These are phyloP conservation scores for Russula griseocarnosa DNA, from an alignment of 768 basidiomycete genomes.

Conservation along the genomic window DNA sequence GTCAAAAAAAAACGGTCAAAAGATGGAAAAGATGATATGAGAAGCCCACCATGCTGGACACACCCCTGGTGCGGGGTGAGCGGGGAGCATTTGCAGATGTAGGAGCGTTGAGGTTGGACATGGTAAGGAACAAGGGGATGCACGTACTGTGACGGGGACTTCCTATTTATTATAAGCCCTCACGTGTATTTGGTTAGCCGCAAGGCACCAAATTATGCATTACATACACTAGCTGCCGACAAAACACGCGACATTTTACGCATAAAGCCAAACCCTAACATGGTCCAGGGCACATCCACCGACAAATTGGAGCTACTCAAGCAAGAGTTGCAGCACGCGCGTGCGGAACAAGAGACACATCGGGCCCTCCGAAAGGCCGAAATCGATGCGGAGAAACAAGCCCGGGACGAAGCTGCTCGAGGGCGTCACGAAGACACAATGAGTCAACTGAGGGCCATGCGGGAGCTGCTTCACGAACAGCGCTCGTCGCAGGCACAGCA, in stretches of 20 bases:
- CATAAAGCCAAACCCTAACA: conserved; percentile 8
- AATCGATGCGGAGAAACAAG: conserved; percentile 5
- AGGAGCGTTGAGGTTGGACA: conserved; percentile 20
- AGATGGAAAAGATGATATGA: neutral
- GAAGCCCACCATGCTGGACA: conserved; percentile 27
- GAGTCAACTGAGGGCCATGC: conserved; percentile 21
- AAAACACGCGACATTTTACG: conserved; percentile 1
- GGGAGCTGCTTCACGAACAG: conserved; percentile 7
- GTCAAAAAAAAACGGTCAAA: neutral
- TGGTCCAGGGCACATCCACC: conserved; percentile 8
- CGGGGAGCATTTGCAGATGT: neutral
- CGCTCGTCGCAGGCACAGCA: conserved; percentile 9
- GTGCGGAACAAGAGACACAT: conserved; percentile 17
- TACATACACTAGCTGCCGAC: conserved; percentile 3
- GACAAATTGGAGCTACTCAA: conserved; percentile 15
- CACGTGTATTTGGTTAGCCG: conserved; percentile 7
- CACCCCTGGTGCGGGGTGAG: conserved; percentile 28
- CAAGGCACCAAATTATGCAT: neutral
- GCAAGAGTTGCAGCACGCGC: conserved; percentile 18
- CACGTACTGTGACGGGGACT: no score
- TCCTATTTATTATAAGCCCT: neutral
- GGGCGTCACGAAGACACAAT: conserved; percentile 20
- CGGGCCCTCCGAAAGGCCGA: conserved; percentile 5
- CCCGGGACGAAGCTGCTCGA: conserved; percentile 4
- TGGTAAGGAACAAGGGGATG: conserved; percentile 6